Evolutionary conservation across 2,329 filamentous ascomycete species (phyloP).

Genomic region (Meredithiella fracta): DNA sequence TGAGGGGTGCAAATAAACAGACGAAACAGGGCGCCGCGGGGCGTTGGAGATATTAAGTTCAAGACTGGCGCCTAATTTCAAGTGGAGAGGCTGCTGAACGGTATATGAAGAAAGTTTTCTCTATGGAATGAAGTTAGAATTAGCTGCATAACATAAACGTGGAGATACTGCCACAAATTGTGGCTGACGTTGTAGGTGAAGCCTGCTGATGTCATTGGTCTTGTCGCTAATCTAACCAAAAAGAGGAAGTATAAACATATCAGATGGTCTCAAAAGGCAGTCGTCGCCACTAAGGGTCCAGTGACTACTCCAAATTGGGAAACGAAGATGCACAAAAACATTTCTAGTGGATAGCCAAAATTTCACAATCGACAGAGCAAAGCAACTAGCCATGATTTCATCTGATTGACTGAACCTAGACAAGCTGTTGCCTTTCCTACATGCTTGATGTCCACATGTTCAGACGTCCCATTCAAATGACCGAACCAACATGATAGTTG

Average conservation of each 20-base stretch:
- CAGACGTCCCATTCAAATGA: too few relatives aligned
- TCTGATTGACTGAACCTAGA: background rate
- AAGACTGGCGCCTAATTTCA: background rate
- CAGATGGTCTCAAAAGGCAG: background rate
- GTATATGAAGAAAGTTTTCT: background rate
- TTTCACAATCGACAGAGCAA: background rate
- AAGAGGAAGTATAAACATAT: background rate
- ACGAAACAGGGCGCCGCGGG: background rate
- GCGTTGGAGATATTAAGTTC: background rate
- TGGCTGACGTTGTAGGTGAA: too few relatives aligned
- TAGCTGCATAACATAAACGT: background rate
- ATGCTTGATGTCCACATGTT: too few relatives aligned
- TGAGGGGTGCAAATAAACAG: slow-evolving; percentile 3
- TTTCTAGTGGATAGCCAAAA: too few relatives aligned
- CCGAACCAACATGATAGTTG: too few relatives aligned
- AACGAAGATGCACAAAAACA: too few relatives aligned
- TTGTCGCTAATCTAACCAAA: too few relatives aligned
- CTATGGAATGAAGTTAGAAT: background rate
- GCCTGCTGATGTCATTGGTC: too few relatives aligned
- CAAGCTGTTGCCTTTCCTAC: background rate
- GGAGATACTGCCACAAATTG: too few relatives aligned
- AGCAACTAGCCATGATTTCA: background rate
- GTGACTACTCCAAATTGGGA: too few relatives aligned
- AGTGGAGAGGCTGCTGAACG: background rate
- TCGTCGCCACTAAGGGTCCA: too few relatives aligned